Evolutionary conservation across 306 rosid genomes (phyloP), one percentile per base, ranked within the genome.

Genomic region (Glycyrrhiza uralensis): DNA sequence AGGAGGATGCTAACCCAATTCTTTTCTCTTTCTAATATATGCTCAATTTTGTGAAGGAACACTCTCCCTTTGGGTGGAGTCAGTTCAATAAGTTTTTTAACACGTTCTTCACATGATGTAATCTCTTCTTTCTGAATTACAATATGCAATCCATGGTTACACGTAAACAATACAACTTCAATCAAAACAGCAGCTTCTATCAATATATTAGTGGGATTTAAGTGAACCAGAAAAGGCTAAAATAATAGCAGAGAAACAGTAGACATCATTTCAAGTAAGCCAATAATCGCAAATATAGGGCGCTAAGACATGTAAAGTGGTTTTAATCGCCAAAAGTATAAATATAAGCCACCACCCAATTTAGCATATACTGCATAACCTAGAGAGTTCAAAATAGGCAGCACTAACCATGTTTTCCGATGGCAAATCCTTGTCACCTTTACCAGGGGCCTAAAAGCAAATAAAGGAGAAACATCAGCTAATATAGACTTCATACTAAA

Each of bases 401-500:
- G 56, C 58, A 87, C 98, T 82, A 52, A 93, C 98, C 97, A 89
- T 79, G 91, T 77, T 88, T 82, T 93, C 98, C 57, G 98, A 93
- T 46, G 96, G 92, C 69, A 80, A 74, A 80, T 93, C 97, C 70
- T 89, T 93, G 72, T 90, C 98, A 51, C 80, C 86, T 79, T 90
- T 93, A 47, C 97, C 96, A 14, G 97, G 98, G 81, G 96, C 96
- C 98, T 93, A 77, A 35, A 79, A 66, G 58, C 71, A 78, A 71
- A 76, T 72, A 58, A 75, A 38, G 76, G 14, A 59, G 78, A 44
- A 77, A 60, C 47, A 85, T 51, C 71, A 51, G 67, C 64, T 55
- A 46, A 64, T 49, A 41, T 15, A 19, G 39, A 45, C 58, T 46
- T 22, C 4, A 10, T 42, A 47, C 24, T 35, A 15, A 57, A 68